Evolutionary conservation across 2,329 filamentous ascomycete genomes (phyloP), one percentile per base, ranked within the genome.

Genomic region (Myriosclerotinia curreyana): DNA sequence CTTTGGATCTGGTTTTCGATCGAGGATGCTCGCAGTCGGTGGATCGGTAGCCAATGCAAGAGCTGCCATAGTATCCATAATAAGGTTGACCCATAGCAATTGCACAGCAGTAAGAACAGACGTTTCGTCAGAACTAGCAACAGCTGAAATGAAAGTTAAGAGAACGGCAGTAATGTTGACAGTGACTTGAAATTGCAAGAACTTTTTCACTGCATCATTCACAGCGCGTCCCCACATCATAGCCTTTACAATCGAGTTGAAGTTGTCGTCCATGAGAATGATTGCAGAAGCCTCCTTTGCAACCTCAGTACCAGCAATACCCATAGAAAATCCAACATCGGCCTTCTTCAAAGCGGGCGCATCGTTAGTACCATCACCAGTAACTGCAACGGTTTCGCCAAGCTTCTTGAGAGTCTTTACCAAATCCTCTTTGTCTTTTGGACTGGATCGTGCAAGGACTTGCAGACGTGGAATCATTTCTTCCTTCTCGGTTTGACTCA

Each of bases 21-120:
- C 78, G n/a, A 91, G 79, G 64, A 91, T 86, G 67, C 82, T 84
- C 66, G 83, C 81, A 1, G 85, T 88, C 0, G 88, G 88, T n/a
- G 87, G 86, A 75, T 91, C 88, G 2, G 88, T 91, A 5, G 88
- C 88, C 53, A 91, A 81, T 31, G 89, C 89, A n/a, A 92, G 79
- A 31, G 89, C 89, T 38, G 89, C 90, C 73, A 93, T 90, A 0
- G 89, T 92, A 72, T 93, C 89, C 89, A 92, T 92, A 75, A 93
- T 93, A 66, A 93, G 79, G 69, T 93, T 93, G 69, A 93, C 88
- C 89, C 89, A 93, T 25, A 93, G 83, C 64, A 93, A 81, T 75
- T 93, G 89, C 20, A 92, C 89, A n/a, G 89, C 89, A 28, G 82
- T 91, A 55, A 93, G 78, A 6, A 92, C 89, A 60, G 89, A 90